A percentile compares a stretch with the other conserved stretches of the same genome.
Conservation (phyloP, 805 yeast genomes). For the Ogataea ramenticola region DNA sequence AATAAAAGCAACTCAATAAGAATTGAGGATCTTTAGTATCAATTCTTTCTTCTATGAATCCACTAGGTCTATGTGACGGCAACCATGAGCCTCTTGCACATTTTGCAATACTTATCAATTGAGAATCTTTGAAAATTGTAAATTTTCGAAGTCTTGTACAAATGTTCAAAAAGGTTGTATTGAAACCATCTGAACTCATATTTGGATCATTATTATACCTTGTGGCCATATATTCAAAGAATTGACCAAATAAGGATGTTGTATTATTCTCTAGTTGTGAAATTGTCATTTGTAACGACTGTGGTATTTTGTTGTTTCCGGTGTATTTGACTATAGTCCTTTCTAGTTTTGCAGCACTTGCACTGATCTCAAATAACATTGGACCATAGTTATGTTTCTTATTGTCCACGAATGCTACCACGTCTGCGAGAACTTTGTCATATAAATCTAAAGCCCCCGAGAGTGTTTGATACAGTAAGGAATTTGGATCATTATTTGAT, state of each 20-base stretch:
- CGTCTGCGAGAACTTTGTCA: neutral
- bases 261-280: constrained; percentile 7
- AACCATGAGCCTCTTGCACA: constrained; percentile 69
- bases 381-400: constrained; percentile 42
- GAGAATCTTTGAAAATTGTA: constrained; percentile 52
- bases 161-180: constrained; percentile 47
- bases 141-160: constrained; percentile 61
- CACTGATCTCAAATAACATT: constrained; percentile 13
- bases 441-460: neutral
- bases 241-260: constrained; percentile 43
- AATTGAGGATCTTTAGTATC: constrained; percentile 37
- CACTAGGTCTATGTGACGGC: constrained; percentile 54
- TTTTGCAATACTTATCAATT: constrained; percentile 39
- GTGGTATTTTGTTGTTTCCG: constrained; percentile 9
- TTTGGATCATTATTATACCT: constrained; percentile 33
- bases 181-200: constrained; percentile 12
- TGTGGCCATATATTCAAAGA: constrained; percentile 47
- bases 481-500: constrained; percentile 31
- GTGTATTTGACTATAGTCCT: constrained; percentile 9
- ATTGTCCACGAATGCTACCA: constrained; percentile 28
- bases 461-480: constrained; percentile 13
- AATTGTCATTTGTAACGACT: constrained; percentile 5
- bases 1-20: constrained; percentile 56
- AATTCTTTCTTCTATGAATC: constrained; percentile 53
- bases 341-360: constrained; percentile 3